These are phyloP conservation scores for Sporobolus alterniflorus DNA, from an alignment of 202 grass and related monocot genomes.

Conservation along the genomic window DNA sequence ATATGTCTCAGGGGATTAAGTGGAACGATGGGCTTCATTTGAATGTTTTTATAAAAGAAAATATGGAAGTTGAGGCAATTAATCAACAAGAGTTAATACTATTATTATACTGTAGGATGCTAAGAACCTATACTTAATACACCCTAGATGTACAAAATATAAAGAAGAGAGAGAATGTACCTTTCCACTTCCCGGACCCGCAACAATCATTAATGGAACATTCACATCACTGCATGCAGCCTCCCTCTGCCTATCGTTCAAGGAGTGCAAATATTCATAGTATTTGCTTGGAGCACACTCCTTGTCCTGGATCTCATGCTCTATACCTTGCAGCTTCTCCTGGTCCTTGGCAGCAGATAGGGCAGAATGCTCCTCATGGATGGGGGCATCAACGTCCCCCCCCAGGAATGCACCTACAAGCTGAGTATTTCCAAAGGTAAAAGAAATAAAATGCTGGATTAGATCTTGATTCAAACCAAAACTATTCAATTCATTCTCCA, in stretches of 20 bases:
- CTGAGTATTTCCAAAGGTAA: conserved; percentile 38
- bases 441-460: conserved; percentile 19
- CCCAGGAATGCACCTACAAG: conserved; percentile 45
- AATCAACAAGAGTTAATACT: conserved; percentile 7
- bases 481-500: background rate
- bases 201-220: conserved; percentile 86
- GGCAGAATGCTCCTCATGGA: conserved; percentile 33
- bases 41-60: background rate
- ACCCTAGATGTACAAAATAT: background rate
- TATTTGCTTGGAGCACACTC: conserved; percentile 69
- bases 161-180: conserved; percentile 36
- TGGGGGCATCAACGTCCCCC: conserved; percentile 46
- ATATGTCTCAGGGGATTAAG: background rate
- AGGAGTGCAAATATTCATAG: conserved; percentile 74
- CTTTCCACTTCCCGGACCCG: conserved; percentile 94
- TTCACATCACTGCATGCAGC: conserved; percentile 80
- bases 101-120: background rate
- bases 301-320: conserved; percentile 46
- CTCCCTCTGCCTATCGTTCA: conserved; percentile 81
- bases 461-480: conserved; percentile 20
- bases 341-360: conserved; percentile 25
- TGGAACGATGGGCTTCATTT: background rate
- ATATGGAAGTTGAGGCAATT: conserved; percentile 9
- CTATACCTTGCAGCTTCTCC: conserved; percentile 13
- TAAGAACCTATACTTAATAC: conserved; percentile 10